Evolutionary conservation across 1,284 basidiomycete species (phyloP), one percentile per base, ranked within the genome.

Genomic region (Ceratobasidium sp.): DNA sequence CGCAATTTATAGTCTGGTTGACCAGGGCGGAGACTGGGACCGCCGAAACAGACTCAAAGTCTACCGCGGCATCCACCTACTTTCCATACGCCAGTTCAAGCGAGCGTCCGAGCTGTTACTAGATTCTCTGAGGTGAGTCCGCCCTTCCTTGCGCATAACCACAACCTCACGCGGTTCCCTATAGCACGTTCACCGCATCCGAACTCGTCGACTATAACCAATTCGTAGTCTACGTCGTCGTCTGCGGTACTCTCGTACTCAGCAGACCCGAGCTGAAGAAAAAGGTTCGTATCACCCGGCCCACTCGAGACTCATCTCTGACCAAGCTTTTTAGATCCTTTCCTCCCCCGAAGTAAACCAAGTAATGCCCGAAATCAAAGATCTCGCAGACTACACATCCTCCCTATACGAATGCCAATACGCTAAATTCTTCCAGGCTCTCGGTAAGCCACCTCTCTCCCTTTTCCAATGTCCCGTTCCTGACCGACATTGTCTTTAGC

Each of bases 11-110:
- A 97, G 95, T 79, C 87, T 98, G 48, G 94, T 99, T 69, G 96
- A 99, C 82, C 91, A 96, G 83, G 97, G 98, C 1, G 97, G 98
- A 64, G 97, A 99, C 85, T 99, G 97, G 97, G 97, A 99, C 85
- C 89, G 98, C 77, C 90, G 96, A 44, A 99, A 99, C 84, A 90
- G 97, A 62, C 90, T 99, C 81, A 99, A 99, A 85, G 97, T 98
- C 54, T 99, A 99, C 87, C 91, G 92, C 75, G 97, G 94, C 54
- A 86, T 98, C 1, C 94, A 98, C 83, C 87, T 93, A 44, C 87
- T 98, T 48, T 95, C 95, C 23, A 93, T 96, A 78, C 93, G 97
- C 78, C 92, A 92, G 86, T 96, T 92, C 87, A 93, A 90, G 84
- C 90, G 85, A 30, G 92, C 87, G 8, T 88, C 88, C 52, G 85